Evolutionary conservation across 495 filamentous ascomycete genomes (phyloP), one percentile per base, ranked within the genome.

Genomic region (Recurvomyces mirabilis): DNA sequence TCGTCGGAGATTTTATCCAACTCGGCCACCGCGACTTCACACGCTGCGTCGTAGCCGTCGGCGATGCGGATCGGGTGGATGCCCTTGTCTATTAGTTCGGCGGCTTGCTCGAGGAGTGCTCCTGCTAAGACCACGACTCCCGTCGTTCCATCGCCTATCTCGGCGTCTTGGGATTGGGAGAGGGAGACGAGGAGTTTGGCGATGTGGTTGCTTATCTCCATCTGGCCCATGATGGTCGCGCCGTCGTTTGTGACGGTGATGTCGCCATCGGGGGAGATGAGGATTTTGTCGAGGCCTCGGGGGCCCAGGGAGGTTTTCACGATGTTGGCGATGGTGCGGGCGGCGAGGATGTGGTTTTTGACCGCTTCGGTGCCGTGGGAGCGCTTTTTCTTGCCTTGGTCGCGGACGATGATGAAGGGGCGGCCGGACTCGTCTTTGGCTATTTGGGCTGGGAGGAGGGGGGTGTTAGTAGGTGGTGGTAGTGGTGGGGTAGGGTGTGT

Each of bases 221-320:
- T 99, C 78, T 95, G 91, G 51, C 79, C 75, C 47, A 99, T 69
- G 52, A 99, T 99, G 5, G 91, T 99, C 43, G 91, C 91, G 57
- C 91, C 91, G 71, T 99, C 91, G 62, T 99, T 99, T 46, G 91
- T 99, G 35, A 99, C 88, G 31, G 91, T 99, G 63, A 99, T 99
- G 66, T 96, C 91, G 60, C 91, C 91, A 64, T 99, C 91, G 23
- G 91, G 85, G 33, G 91, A 99, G 56, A 99, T 99, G 52, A 99
- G 72, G 58, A 99, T 99, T 70, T 99, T 99, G 71, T 99, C 91
- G 55, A 99, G 78, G 43, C 91, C 91, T 54, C 93, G 82, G 43
- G 91, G 91, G 35, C 91, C 91, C 62, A 99, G 69, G 57, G 91
- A 99, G 52, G 86, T 88, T 70, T 93, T 94, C 64, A 99, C 87